phyloP scores from a whole-genome alignment of 345 rosid genomes.

The Eucalyptus decipiens region DNA sequence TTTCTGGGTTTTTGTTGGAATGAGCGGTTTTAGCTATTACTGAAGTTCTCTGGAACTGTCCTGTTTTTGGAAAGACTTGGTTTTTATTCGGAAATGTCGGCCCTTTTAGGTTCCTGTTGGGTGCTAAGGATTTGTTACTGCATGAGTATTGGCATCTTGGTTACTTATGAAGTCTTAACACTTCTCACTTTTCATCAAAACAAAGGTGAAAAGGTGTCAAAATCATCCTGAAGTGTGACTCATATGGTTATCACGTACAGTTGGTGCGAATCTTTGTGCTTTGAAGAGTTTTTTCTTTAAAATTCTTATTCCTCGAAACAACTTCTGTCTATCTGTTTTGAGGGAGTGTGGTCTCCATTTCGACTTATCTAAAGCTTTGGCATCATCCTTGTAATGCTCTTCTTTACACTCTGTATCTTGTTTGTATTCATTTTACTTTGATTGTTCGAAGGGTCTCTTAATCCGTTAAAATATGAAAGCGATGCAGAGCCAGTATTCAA shows the following conservation, averaged over 20 bases:
- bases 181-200: background rate
- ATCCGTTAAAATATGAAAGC: too few relatives aligned
- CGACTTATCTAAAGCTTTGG: too few relatives aligned
- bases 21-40: background rate
- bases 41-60: background rate
- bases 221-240: background rate
- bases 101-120: background rate
- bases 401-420: too few relatives aligned
- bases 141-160: background rate
- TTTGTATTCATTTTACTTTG: too few relatives aligned
- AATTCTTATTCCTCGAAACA: too few relatives aligned
- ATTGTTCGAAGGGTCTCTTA: too few relatives aligned
- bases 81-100: background rate
- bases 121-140: background rate
- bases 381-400: too few relatives aligned
- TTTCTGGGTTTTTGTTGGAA: background rate
- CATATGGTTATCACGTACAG: background rate
- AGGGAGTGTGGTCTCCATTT: too few relatives aligned
- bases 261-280: background rate
- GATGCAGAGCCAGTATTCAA: too few relatives aligned
- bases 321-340: too few relatives aligned
- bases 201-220: background rate
- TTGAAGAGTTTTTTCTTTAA: too few relatives aligned
- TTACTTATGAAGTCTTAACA: background rate
- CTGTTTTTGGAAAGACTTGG: background rate